Conservation (phyloP, 495 filamentous ascomycete genomes). For the Amphirosellinia nigrospora region DNA sequence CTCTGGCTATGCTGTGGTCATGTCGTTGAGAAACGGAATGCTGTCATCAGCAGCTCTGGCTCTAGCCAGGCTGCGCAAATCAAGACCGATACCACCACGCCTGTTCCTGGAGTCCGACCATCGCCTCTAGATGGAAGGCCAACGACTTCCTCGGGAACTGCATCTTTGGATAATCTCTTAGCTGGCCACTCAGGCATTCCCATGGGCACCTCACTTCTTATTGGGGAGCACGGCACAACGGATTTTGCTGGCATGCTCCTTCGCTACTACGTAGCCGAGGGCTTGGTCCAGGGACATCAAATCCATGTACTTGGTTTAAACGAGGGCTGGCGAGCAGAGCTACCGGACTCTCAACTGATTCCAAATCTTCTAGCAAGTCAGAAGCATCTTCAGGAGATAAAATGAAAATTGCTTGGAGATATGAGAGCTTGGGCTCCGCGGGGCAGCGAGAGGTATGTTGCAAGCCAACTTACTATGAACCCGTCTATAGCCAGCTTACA, state of each 20-base stretch:
- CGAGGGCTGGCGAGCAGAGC: constrained; percentile 78
- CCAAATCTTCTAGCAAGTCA: constrained; percentile 47
- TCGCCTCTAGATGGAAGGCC: constrained; percentile 87
- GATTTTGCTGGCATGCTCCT: constrained; percentile 88
- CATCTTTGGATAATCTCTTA: constrained; percentile 82
- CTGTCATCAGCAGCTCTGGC: constrained; percentile 59
- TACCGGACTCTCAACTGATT: constrained; percentile 70
- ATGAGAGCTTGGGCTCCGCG: constrained; percentile 78
- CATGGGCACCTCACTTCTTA: constrained; percentile 76
- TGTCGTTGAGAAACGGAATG: constrained; percentile 91
- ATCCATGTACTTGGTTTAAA: constrained; percentile 83
- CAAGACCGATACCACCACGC: constrained; percentile 44
- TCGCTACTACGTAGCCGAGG: constrained; percentile 91
- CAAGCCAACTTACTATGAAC: not conserved
- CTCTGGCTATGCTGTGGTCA: constrained; percentile 55
- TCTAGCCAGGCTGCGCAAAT: constrained; percentile 39
- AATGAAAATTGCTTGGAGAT: constrained; percentile 99
- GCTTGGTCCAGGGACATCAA: constrained; percentile 87
- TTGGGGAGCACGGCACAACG: constrained; percentile 94
- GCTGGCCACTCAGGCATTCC: constrained; percentile 89
- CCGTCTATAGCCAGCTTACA: constrained; percentile 6
- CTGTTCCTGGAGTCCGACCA: constrained; percentile 74
- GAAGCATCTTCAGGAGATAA: constrained; percentile 60
- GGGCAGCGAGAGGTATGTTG: constrained; percentile 59
- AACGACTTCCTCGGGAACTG: constrained; percentile 89